Base-by-base conservation (phyloP, 352 stramenopile species). In the Phytopythium litorale region DNA sequence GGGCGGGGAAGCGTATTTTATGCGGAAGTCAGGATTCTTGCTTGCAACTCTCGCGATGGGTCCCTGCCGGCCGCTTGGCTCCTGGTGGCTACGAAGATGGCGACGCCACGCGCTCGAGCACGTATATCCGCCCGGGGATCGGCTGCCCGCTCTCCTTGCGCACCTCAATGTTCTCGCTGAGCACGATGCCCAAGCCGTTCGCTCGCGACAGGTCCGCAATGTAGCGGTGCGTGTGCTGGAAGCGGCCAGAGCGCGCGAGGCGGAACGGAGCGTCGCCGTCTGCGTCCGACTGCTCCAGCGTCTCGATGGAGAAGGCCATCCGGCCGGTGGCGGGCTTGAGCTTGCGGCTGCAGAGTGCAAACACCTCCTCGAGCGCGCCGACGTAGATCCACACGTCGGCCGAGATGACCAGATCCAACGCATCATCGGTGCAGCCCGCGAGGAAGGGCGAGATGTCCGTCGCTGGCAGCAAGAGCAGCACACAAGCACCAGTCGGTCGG, bases 351-450 rank as follows among this genome's bases (percentile, higher is more conserved):
- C 70, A 79, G 11, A 87, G 30, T 4, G 59, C 53, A 40, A 92
- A 91, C 23, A 91, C 81, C 40, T 76, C 50, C 18, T 89, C 81
- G 21, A 94, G 65, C 7, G 69, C 78, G 12, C 84, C 84, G n/a
- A 94, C 82, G 52, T 94, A 94, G 63, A 94, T 94, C 84, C 84
- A 94, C n/a, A 94, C 84, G 56, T 94, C 84, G 19, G 82, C 84
- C 0, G 84, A 87, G 46, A 94, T 78, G 32, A 94, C 67, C 12
- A 94, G 68, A 48, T 92, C 71, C 32, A 92, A 61, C 15, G 71
- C 77, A 28, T 35, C 62, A 46, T 88, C 67, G 2, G 51, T 38
- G 38, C 84, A 75, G 19, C 69, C 65, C 11, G 66, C 38, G 11
- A 93, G 62, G 62, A 80, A 89, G 21, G 78, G 75, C 49, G 76